Evolutionary conservation across 805 yeast species (phyloP).

Genomic region (Jamesozyma hellenica): DNA sequence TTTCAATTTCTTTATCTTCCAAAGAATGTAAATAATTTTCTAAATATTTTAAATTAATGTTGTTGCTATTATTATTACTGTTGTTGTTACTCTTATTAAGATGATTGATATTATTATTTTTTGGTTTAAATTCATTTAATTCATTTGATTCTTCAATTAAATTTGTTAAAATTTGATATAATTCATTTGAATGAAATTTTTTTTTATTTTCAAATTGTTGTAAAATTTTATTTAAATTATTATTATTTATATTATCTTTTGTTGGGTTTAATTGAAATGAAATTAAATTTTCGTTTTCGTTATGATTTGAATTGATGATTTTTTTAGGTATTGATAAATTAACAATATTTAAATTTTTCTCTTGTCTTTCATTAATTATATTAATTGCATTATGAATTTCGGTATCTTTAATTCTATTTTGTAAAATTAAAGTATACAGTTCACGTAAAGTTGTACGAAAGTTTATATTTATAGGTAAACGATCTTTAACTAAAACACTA

Average conservation of each 20-base stretch:
- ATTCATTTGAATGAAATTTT: conserved; percentile 3
- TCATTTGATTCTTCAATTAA: conserved; percentile 8
- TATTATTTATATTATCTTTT: not conserved
- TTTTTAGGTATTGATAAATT: conserved; percentile 1
- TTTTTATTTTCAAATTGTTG: conserved; percentile 2
- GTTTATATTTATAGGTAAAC: not conserved
- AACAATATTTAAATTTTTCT: not conserved
- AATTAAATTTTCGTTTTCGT: not conserved
- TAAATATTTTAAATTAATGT: conserved; percentile 11
- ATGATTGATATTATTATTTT: not conserved
- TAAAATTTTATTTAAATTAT: conserved; percentile 1
- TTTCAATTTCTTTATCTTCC: conserved; percentile 15
- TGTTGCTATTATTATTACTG: not conserved
- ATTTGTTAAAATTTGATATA: conserved; percentile 7
- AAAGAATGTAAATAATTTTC: conserved; percentile 15
- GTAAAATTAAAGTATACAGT: conserved; percentile 1
- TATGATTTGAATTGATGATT: not conserved
- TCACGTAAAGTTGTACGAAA: not conserved
- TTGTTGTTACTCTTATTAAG: no score
- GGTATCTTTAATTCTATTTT: not conserved
- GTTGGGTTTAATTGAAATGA: conserved; percentile 1
- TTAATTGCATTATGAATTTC: conserved; percentile 3
- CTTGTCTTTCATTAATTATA: no score
- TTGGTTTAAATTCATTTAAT: not conserved
- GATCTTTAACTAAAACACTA: not conserved